Evolutionary conservation across 495 filamentous ascomycete species (phyloP), one percentile per base, ranked within the genome.

Genomic region (Penicilliopsis zonata): DNA sequence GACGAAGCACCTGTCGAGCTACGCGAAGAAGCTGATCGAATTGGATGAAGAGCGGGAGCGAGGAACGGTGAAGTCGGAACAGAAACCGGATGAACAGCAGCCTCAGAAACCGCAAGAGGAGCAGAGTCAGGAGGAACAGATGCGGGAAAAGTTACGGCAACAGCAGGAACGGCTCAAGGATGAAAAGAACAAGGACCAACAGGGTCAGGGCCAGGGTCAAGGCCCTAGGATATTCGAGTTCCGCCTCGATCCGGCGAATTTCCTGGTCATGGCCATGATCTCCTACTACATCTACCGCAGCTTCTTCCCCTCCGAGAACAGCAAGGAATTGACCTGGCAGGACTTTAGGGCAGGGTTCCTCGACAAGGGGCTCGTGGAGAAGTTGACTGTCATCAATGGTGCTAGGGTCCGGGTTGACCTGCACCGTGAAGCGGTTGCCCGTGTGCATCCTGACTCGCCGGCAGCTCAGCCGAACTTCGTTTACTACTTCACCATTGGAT

Each of bases 401-500:
- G 74, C 72, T 38, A 64, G 69, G 16, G 90, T 95, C 27, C 72
- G 76, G 25, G 86, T 95, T 31, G 76, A 90, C 36, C 70, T 96
- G 33, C 74, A 93, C 52, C 76, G 77, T 24, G 85, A 94, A 35
- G 85, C 85, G 31, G 70, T 81, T 2, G 66, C 71, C 18, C 55
- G 72, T 24, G 71, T 82, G 52, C 88, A 94, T 42, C 83, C 90
- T 17, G 90, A 93, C 19, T 84, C 84, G 7, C 70, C 73, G 10
- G 82, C 78, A 17, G 67, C 63, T 9, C 74, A 78, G 28, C 65
- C 70, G 12, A 70, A 74, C 31, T 82, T 87, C 59, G 67, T 74
- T 56, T 94, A 94, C 55, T 90, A 85, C 56, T 98, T 96, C 68
- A 86, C 73, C 36, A 94, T 98, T 46, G 90, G 90, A 28, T 94